A percentile compares a stretch with the other conserved stretches of the same genome.
Evolutionary conservation across 1,284 basidiomycete genomes (phyloP).

Genomic region (Cryptococcus sp.): DNA sequence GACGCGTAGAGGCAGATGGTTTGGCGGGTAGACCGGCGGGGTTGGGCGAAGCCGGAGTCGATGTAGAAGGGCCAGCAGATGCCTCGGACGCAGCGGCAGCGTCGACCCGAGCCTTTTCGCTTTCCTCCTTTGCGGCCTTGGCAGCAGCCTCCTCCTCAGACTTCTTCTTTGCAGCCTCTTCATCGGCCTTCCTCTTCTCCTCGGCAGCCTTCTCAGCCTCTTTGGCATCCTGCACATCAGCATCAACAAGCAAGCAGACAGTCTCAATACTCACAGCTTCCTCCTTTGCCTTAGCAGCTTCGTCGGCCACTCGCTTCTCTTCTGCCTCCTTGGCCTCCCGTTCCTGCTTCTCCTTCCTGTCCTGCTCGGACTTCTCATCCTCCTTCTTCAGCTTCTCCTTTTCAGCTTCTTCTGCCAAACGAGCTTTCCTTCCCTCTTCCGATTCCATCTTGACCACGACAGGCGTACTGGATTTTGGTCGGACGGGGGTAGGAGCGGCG

Average conservation of each 20-base stretch:
- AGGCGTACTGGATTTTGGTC: constrained; percentile 32
- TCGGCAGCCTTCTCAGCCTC: constrained; percentile 42
- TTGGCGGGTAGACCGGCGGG: constrained; percentile 45
- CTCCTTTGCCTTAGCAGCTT: constrained; percentile 51
- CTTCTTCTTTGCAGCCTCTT: constrained; percentile 48
- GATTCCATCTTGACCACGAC: constrained; percentile 52
- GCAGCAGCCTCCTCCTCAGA: constrained; percentile 50
- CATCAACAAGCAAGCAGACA: neutral
- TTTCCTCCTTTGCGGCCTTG: constrained; percentile 22
- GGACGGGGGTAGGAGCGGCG: constrained; percentile 23
- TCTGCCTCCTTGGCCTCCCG: constrained; percentile 43
- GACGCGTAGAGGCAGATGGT: constrained; percentile 36
- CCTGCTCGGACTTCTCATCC: constrained; percentile 42
- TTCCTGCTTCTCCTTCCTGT: constrained; percentile 40
- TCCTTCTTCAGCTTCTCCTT: constrained; percentile 38
- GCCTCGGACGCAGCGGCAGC: constrained; percentile 23
- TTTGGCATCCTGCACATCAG: neutral
- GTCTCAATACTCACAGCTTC: constrained; percentile 48
- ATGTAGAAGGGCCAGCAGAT: constrained; percentile 26
- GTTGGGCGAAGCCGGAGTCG: constrained; percentile 41
- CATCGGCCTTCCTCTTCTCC: constrained; percentile 41
- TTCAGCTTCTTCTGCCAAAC: constrained; percentile 44
- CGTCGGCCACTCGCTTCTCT: constrained; percentile 35
- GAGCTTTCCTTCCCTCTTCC: constrained; percentile 49
- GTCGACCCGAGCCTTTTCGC: constrained; percentile 29